Evolutionary conservation across 2,329 filamentous ascomycete species (phyloP), one percentile per base, ranked within the genome.

Genomic region (Pseudogymnoascus sp.): DNA sequence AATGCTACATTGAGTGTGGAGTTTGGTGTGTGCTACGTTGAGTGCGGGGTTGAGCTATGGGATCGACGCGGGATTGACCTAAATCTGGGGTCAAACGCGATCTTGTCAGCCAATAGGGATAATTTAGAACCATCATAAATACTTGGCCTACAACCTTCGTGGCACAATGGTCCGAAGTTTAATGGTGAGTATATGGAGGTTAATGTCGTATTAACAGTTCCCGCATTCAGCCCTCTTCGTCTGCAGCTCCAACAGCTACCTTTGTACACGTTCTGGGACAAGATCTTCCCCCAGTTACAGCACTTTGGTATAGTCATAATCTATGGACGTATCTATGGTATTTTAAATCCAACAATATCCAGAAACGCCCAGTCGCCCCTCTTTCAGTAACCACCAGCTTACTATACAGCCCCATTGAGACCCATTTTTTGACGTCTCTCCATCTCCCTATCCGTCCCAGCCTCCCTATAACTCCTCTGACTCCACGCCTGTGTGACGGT

Each of bases 81-180:
- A 2, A 4, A 8, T 20, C 20, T 20, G 39, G 39, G 39, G 39
- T 43, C 12, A 43, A 43, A 43, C 5, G 12, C 14, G 20, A 22
- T 43, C 18, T 11, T 9, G 11, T 11, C 39, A 20, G 39, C 39
- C 39, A 43, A 43, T 43, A 43, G 39, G 39, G 39, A n/a, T 14
- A 43, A 43, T n/a, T 43, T 43, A 3, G 18, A 39, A 3, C 7
- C 8, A 2, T 39, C 20, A 20, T 39, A 9, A 20, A 39, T 39
- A 43, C 30, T 32, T 32, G 14, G 25, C 43, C 32, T 50, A 32
- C 28, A 54, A 32, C 25, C 28, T 54, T 54, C 43, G 43, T 54
- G n/a, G 43, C n/a, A 54, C 43, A 54, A 54, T 54, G n/a, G 8
- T 18, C 43, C 43, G 43, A 54, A 54, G 25, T 14, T 54, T 54